A percentile compares a stretch with the other conserved stretches of the same genome.
Evolutionary conservation across 192 early-diverging fungal genomes (phyloP).

Genomic region (Umbelopsis isabellina): DNA sequence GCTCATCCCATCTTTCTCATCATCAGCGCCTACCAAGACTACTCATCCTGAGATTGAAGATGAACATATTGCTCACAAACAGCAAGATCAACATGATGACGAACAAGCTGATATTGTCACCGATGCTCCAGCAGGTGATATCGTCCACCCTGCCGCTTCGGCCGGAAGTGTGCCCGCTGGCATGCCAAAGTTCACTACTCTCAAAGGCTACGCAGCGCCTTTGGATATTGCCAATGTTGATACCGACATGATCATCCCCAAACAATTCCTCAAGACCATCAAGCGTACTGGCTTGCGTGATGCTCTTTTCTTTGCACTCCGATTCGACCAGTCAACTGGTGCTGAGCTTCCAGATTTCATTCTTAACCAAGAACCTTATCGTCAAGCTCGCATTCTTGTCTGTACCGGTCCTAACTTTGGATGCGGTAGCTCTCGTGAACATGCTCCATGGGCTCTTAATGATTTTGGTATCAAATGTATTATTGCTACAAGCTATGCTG

Average conservation of each 20-base stretch:
- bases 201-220: constrained; percentile 64
- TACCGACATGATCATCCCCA: constrained; percentile 78
- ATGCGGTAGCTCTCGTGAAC: constrained; percentile 68
- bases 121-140: constrained; percentile 13
- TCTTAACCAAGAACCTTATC: constrained; percentile 61
- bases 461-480: constrained; percentile 76
- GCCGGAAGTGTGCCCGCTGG: constrained; percentile 28
- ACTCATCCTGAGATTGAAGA: constrained; percentile 31
- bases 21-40: constrained; percentile 29
- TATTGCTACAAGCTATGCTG: constrained; percentile 69
- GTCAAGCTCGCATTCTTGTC: constrained; percentile 54
- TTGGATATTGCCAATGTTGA: constrained; percentile 65
- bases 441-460: constrained; percentile 75
- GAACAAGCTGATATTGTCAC: constrained; percentile 12
- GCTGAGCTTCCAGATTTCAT: constrained; percentile 59
- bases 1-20: constrained; percentile 41
- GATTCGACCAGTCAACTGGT: constrained; percentile 54
- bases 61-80: constrained; percentile 34
- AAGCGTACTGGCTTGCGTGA: constrained; percentile 67
- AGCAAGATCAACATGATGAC: constrained; percentile 19
- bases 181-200: constrained; percentile 61
- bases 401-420: constrained; percentile 68
- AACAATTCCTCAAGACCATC: constrained; percentile 79
- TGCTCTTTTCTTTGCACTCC: constrained; percentile 63
- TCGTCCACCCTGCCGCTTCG: neutral